phyloP scores from a whole-genome alignment of 78 protist species.

The Diacronema lutheri region DNA sequence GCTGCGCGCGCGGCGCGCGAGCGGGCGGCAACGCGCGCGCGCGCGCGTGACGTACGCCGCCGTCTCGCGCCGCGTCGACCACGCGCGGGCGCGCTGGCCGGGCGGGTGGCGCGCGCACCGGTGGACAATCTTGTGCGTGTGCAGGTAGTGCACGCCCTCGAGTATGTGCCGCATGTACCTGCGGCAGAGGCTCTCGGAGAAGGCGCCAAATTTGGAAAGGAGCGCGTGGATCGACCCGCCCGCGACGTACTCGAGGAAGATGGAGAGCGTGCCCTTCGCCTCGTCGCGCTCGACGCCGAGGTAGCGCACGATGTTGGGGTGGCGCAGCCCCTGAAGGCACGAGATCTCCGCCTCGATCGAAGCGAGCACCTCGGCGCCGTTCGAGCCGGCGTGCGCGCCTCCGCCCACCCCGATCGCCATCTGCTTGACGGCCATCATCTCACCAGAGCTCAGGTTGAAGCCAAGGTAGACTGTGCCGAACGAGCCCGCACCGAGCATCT shows the following conservation, averaged over 20 bases:
- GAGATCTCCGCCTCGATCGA: conserved; percentile 20
- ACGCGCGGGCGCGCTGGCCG: neutral
- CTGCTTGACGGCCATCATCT: conserved; percentile 9
- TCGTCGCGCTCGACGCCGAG: conserved; percentile 38
- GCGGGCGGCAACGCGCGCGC: no score
- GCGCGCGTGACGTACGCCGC: neutral
- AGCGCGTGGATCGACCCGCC: conserved; percentile 37
- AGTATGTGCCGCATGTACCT: neutral
- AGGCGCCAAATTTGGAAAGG: neutral
- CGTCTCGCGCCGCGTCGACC: neutral
- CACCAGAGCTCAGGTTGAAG: neutral
- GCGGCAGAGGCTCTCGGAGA: neutral
- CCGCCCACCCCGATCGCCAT: neutral
- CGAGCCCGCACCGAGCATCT: conserved; percentile 58
- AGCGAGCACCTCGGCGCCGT: neutral
- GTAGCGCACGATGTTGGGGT: conserved; percentile 64
- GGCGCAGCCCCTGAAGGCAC: conserved; percentile 31
- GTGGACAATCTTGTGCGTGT: neutral
- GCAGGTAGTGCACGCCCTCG: neutral
- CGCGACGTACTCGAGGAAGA: conserved; percentile 36
- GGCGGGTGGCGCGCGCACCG: neutral
- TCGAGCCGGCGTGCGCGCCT: neutral
- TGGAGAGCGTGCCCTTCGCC: neutral
- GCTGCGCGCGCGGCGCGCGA: neutral
- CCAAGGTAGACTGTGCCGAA: conserved; percentile 59